Conservation (phyloP, 1,284 basidiomycete species). For the Melampsora americana region DNA sequence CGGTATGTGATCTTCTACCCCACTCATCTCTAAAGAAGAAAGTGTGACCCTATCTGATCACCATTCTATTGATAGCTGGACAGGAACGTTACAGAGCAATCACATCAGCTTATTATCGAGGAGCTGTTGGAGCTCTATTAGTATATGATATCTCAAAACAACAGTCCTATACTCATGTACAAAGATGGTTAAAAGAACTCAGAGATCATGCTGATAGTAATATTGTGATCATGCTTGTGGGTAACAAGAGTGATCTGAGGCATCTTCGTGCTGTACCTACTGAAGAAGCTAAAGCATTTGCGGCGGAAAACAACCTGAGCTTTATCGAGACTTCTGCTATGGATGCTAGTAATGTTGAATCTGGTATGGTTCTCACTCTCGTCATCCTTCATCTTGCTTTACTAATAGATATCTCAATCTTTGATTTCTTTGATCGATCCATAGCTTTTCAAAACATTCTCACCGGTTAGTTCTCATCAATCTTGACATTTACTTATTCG, state of each 20-base stretch:
- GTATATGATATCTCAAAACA: conserved; percentile 66
- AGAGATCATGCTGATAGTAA: conserved; percentile 61
- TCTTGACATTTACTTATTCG: not conserved
- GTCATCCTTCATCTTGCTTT: not conserved
- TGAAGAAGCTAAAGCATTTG: conserved; percentile 57
- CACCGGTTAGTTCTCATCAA: conserved; percentile 64
- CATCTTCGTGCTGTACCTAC: conserved; percentile 93
- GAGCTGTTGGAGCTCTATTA: conserved; percentile 69
- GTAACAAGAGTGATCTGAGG: conserved; percentile 92
- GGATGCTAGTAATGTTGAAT: conserved; percentile 97
- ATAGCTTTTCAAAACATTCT: conserved; percentile 92
- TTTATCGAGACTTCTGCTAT: conserved; percentile 96
- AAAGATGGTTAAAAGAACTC: conserved; percentile 97
- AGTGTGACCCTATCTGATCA: not conserved
- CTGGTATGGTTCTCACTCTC: conserved; percentile 54
- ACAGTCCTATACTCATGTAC: conserved; percentile 90
- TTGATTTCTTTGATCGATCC: conserved; percentile 16
- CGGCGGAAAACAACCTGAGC: conserved; percentile 33
- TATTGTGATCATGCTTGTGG: conserved; percentile 59
- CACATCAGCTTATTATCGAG: conserved; percentile 97
- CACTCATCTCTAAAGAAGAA: conserved; percentile 4
- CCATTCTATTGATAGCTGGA: conserved; percentile 64
- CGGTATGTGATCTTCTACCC: conserved; percentile 60
- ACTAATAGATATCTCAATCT: not conserved
- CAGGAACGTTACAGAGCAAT: conserved; percentile 99